These are phyloP conservation scores for Metschnikowia vanudenii DNA, from an alignment of 805 yeast species.

Conservation along the genomic window DNA sequence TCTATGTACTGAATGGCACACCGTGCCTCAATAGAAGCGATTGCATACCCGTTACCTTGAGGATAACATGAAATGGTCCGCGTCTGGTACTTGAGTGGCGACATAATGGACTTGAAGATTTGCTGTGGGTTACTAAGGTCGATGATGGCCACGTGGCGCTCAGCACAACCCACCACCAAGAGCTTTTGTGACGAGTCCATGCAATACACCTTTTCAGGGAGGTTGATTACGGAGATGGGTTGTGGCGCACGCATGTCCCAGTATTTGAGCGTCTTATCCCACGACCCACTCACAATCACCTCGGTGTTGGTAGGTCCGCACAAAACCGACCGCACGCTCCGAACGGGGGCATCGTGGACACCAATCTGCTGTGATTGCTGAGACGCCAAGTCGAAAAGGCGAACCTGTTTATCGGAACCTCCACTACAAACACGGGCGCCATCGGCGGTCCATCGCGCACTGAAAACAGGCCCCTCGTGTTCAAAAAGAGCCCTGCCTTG, in stretches of 20 bases:
- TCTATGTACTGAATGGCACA: conserved; percentile 93
- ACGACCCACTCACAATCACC: conserved; percentile 86
- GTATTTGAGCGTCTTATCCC: conserved; percentile 93
- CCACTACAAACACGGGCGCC: conserved; percentile 87
- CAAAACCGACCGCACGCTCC: conserved; percentile 69
- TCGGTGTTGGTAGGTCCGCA: conserved; percentile 83
- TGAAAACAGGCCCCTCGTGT: conserved; percentile 84
- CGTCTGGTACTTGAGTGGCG: conserved; percentile 90
- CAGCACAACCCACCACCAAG: conserved; percentile 93
- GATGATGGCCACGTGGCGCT: conserved; percentile 72
- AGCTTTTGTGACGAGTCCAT: conserved; percentile 83
- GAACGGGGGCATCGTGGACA: conserved; percentile 78
- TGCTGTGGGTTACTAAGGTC: conserved; percentile 81
- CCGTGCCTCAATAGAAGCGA: conserved; percentile 93
- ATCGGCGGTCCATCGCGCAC: conserved; percentile 80
- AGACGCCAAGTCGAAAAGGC: conserved; percentile 74
- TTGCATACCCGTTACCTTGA: conserved; percentile 88
- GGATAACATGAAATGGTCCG: conserved; percentile 80
- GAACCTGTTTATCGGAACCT: conserved; percentile 87
- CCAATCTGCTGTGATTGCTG: conserved; percentile 87
- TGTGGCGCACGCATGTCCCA: conserved; percentile 91
- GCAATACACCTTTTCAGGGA: conserved; percentile 89
- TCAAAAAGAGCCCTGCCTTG: conserved; percentile 89
- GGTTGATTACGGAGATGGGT: conserved; percentile 74
- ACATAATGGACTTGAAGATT: conserved; percentile 67